Percentiles rank a stretch among this genome's conserved stretches.
These are phyloP conservation scores for Rutstroemia sp. DNA, from an alignment of 2,329 filamentous ascomycete genomes.

Conservation along the genomic window DNA sequence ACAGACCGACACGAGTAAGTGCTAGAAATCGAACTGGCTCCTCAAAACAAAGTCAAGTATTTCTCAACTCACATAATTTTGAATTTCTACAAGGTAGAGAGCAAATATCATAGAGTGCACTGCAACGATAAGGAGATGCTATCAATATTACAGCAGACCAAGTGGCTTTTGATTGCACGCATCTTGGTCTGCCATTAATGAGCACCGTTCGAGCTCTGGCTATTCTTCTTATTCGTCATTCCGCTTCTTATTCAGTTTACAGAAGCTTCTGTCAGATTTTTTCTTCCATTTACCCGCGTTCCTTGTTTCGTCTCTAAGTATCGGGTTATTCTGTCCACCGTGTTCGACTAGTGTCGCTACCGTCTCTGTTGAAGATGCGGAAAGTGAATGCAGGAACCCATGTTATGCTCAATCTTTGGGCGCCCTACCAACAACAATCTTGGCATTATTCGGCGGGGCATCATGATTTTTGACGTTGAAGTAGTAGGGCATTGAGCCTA, in stretches of 20 bases:
- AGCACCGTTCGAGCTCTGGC: no score
- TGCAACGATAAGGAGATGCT: no score
- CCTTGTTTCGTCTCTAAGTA: background rate
- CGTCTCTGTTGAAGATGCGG: background rate
- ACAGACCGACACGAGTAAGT: background rate
- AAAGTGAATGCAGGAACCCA: background rate
- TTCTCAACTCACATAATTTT: no score
- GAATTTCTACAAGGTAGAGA: no score
- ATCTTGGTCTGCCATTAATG: no score
- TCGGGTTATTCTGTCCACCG: background rate
- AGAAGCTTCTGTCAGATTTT: no score
- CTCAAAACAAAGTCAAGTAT: no score
- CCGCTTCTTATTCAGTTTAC: background rate
- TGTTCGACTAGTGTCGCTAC: background rate
- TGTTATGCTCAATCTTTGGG: background rate
- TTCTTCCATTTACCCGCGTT: no score
- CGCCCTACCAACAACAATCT: background rate
- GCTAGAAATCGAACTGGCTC: no score
- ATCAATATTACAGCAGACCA: no score
- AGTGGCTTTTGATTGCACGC: no score
- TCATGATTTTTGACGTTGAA: background rate
- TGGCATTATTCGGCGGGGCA: background rate
- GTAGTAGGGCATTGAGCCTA: background rate
- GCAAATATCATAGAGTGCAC: no score
- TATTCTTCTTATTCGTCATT: background rate